A percentile compares a stretch with the other conserved stretches of the same genome.
Conservation (phyloP, 2,329 filamentous ascomycete genomes). For the Cladosporium phlei region DNA sequence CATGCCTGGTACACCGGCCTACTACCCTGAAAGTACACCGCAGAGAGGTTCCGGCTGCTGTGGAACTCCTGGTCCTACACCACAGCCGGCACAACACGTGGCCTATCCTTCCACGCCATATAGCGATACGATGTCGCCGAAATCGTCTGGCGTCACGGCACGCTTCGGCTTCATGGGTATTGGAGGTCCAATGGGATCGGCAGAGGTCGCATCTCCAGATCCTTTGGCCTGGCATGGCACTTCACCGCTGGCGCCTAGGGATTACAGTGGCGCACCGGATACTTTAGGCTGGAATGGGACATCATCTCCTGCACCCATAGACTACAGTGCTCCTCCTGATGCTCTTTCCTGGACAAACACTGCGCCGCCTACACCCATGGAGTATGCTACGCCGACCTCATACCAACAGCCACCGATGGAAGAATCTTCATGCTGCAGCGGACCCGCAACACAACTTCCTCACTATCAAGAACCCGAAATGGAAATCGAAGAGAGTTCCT, state of each 20-base stretch:
- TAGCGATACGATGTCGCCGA: constrained; percentile 9
- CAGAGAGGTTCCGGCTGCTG: constrained; percentile 9
- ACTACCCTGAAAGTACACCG: constrained; percentile 1
- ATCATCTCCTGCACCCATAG: constrained; percentile 20
- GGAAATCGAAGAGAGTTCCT: constrained; percentile 17
- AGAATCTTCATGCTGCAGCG: constrained; percentile 3
- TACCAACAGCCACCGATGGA: constrained; percentile 17
- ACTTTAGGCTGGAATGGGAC: constrained; percentile 25
- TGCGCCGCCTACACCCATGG: constrained; percentile 21
- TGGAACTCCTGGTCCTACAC: constrained; percentile 4
- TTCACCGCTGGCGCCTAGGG: background rate
- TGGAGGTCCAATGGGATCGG: constrained; percentile 23
- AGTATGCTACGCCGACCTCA: constrained; percentile 16
- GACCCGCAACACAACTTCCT: constrained; percentile 1
- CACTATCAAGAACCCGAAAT: constrained; percentile 9
- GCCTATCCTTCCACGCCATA: constrained; percentile 2
- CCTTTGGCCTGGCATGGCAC: constrained; percentile 16
- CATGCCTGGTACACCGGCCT: constrained; percentile 4
- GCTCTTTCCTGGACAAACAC: constrained; percentile 25
- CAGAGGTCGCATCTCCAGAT: constrained; percentile 18
- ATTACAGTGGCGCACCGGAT: constrained; percentile 19
- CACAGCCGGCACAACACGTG: background rate
- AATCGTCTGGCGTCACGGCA: constrained; percentile 17
- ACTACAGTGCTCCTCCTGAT: constrained; percentile 19
- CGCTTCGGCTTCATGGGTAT: constrained; percentile 32